Conservation (phyloP, 106 monocot species). For the Dioscorea alata region DNA sequence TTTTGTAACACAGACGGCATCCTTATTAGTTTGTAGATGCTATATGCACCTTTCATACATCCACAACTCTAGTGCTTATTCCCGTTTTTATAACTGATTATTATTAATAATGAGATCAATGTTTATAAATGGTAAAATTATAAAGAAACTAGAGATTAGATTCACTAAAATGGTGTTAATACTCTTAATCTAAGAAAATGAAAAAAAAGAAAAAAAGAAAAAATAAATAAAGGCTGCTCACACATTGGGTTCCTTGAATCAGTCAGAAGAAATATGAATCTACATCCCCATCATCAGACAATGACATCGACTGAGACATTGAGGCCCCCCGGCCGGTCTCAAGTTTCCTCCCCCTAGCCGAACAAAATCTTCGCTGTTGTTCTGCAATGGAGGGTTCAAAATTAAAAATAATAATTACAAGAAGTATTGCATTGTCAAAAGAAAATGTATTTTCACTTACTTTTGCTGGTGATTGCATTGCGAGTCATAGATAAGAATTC, state of each 20-base stretch:
- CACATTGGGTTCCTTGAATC: neutral
- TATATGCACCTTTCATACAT: no score
- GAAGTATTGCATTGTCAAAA: no score
- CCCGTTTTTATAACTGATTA: no score
- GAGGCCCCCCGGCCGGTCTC: neutral
- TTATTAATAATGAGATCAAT: no score
- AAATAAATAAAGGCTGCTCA: neutral
- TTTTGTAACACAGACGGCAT: no score
- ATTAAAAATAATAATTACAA: no score
- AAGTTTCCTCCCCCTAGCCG: slow-evolving; percentile 27
- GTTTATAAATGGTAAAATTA: no score
- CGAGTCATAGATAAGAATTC: slow-evolving; percentile 74
- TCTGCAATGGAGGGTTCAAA: slow-evolving; percentile 23
- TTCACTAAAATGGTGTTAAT: no score
- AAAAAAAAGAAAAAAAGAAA: neutral
- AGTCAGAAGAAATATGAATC: slow-evolving; percentile 4
- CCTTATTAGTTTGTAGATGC: no score
- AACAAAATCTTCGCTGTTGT: slow-evolving; percentile 40
- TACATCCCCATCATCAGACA: slow-evolving; percentile 28
- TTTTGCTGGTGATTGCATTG: slow-evolving; percentile 65
- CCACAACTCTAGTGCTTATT: no score
- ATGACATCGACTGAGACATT: slow-evolving; percentile 9
- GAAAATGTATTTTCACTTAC: slow-evolving; percentile 22
- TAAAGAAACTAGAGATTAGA: no score
- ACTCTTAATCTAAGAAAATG: neutral